Conservation (phyloP, 176 grass and related monocot species). For the Eleusine indica region DNA sequence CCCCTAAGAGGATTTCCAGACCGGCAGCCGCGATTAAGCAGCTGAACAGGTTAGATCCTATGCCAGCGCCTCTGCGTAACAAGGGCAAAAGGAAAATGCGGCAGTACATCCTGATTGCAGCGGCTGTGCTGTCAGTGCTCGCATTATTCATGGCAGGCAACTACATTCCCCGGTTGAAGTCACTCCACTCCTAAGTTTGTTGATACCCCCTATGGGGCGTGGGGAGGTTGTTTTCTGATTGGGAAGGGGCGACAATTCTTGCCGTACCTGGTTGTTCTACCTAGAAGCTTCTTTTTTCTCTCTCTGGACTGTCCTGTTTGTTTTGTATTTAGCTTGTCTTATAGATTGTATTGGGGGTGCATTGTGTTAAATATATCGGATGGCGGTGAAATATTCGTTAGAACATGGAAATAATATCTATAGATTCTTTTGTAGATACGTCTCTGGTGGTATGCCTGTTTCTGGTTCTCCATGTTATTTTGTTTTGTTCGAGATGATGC, state of each 20-base stretch:
- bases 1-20: constrained; percentile 39
- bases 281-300: constrained; percentile 24
- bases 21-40: constrained; percentile 52
- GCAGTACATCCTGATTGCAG: constrained; percentile 57
- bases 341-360: constrained; percentile 49
- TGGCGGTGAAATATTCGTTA: constrained; percentile 58
- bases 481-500: neutral
- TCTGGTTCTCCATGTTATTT: neutral
- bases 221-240: constrained; percentile 11
- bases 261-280: constrained; percentile 24
- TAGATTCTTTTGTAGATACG: constrained; percentile 47
- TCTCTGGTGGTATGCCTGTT: neutral
- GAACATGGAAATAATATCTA: constrained; percentile 47
- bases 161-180: constrained; percentile 55
- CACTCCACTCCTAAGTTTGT: constrained; percentile 24
- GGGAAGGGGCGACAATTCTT: constrained; percentile 11
- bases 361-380: constrained; percentile 43
- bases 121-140: constrained; percentile 45
- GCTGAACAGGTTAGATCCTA: constrained; percentile 60
- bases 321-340: constrained; percentile 46
- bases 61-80: constrained; percentile 72
- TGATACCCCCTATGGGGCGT: neutral
- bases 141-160: constrained; percentile 66
- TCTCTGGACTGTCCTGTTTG: constrained; percentile 29
- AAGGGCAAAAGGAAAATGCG: constrained; percentile 60